These are phyloP conservation scores for Rhizopogon vulgaris DNA, from an alignment of 768 basidiomycete species.

Conservation along the genomic window DNA sequence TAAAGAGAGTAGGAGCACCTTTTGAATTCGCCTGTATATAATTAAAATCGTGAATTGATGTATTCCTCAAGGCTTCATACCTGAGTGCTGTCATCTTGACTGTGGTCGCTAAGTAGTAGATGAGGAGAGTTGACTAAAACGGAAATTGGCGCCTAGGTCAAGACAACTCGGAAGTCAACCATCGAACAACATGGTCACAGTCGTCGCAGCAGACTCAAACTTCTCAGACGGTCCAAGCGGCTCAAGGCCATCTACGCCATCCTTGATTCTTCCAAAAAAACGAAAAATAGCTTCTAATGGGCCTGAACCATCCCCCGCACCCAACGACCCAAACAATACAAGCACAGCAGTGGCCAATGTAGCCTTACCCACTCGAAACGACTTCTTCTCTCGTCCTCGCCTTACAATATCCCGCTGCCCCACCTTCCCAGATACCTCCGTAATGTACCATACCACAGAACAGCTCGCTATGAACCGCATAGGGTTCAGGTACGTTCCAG, in stretches of 20 bases:
- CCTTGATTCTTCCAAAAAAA: constrained; percentile 28
- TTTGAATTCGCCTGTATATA: constrained; percentile 62
- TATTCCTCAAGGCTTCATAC: constrained; percentile 14
- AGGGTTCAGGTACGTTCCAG: constrained; percentile 76
- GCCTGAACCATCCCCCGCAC: constrained; percentile 47
- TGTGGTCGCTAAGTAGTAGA: not conserved
- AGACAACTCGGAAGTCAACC: no score
- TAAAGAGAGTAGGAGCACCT: constrained; percentile 35
- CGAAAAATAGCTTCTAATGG: constrained; percentile 46
- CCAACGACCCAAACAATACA: constrained; percentile 44
- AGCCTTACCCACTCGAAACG: constrained; percentile 59
- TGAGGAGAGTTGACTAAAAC: not conserved
- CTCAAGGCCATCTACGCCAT: constrained; percentile 23
- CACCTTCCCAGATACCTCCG: constrained; percentile 50
- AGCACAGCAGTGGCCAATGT: constrained; percentile 31
- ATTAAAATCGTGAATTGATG: constrained; percentile 1
- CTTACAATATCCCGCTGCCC: constrained; percentile 74
- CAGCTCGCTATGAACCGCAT: constrained; percentile 67
- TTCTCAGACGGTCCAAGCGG: not conserved
- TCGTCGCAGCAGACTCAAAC: not conserved
- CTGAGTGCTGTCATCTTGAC: constrained; percentile 34
- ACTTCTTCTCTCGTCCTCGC: constrained; percentile 63
- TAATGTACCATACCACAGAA: constrained; percentile 59
- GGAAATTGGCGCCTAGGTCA: not conserved
- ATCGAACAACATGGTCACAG: not conserved